Evolutionary conservation across 2,329 filamentous ascomycete genomes (phyloP).

Genomic region (Pestalotiopsis sp.): DNA sequence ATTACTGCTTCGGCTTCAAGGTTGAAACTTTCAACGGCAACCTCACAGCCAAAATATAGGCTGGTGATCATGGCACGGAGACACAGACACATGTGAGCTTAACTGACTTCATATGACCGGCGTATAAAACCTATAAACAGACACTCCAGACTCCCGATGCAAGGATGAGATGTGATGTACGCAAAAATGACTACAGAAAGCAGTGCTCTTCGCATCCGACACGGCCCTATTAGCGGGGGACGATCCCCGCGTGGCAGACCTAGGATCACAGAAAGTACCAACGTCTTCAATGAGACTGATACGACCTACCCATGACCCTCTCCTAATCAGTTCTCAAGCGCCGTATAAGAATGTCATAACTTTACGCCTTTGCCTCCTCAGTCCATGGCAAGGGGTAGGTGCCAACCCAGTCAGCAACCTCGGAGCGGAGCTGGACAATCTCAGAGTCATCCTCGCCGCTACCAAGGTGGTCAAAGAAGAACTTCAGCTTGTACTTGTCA

Average conservation of each 20-base stretch:
- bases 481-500: slow-evolving; percentile 67
- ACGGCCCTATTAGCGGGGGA: background rate
- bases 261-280: background rate
- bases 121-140: slow-evolving; percentile 1
- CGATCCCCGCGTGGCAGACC: background rate
- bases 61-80: background rate
- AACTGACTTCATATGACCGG: background rate
- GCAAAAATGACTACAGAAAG: background rate
- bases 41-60: too few species aligned
- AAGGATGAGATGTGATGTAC: slow-evolving; percentile 5
- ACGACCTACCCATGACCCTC: background rate
- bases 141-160: background rate
- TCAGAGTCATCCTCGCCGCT: slow-evolving; percentile 68
- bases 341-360: slow-evolving; percentile 16
- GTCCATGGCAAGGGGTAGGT: slow-evolving; percentile 74
- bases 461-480: slow-evolving; percentile 68
- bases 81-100: background rate
- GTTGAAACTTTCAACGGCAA: too few species aligned
- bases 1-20: too few species aligned
- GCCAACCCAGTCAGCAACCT: slow-evolving; percentile 78
- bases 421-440: slow-evolving; percentile 70
- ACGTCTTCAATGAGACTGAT: background rate
- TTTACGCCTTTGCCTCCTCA: slow-evolving; percentile 24
- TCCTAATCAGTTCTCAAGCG: background rate
- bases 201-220: background rate